Evolutionary conservation across 2,329 filamentous ascomycete genomes (phyloP).

Genomic region (Sclerotinia glacialis): DNA sequence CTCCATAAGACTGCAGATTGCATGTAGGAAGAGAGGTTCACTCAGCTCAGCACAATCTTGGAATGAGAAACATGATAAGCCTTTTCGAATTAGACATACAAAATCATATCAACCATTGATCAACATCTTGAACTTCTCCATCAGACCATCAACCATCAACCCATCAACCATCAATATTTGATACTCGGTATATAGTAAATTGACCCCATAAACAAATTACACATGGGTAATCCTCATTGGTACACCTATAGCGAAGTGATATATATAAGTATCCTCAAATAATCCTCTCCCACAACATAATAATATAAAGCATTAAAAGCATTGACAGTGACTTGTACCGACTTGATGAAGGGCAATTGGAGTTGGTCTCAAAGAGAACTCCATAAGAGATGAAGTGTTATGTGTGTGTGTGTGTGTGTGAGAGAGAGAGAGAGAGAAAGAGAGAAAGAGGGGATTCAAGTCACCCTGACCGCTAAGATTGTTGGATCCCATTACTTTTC

Average conservation of each 20-base stretch:
- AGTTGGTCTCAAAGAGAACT: neutral
- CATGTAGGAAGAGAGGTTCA: neutral
- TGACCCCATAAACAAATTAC: neutral
- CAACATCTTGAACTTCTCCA: neutral
- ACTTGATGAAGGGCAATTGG: neutral
- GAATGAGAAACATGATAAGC: neutral
- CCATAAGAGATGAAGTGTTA: neutral
- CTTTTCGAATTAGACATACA: neutral
- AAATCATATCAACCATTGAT: neutral
- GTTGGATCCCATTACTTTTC: neutral
- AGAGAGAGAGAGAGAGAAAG: neutral
- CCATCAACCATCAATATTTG: neutral
- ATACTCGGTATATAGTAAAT: neutral
- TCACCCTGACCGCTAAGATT: conserved; percentile 3
- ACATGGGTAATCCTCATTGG: neutral
- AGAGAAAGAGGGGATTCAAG: neutral
- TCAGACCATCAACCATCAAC: no score
- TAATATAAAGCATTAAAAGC: conserved; percentile 3
- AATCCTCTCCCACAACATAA: neutral
- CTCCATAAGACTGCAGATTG: conserved; percentile 15
- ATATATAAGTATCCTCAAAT: neutral
- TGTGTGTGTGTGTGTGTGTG: no score
- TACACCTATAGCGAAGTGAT: neutral
- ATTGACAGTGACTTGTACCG: neutral
- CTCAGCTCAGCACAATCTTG: neutral